Evolutionary conservation across 495 filamentous ascomycete genomes (phyloP).

Genomic region (Hamigera avellanea): DNA sequence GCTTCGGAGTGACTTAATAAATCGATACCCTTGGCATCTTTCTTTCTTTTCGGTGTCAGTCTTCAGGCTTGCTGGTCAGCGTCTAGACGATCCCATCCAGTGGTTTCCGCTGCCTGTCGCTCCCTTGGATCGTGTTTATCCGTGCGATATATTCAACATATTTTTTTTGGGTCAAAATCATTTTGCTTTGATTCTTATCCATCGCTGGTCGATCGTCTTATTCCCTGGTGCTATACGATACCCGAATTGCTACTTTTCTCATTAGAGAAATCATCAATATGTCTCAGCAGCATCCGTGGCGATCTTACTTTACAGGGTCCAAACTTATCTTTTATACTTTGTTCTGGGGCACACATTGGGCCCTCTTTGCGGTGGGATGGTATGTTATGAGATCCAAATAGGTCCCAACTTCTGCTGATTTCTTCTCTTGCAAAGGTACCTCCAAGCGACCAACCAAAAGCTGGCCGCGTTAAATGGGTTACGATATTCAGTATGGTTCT

Average conservation of each 20-base stretch:
- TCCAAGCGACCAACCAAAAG: constrained; percentile 53
- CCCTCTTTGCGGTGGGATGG: constrained; percentile 82
- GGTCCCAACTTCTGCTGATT: constrained; percentile 14
- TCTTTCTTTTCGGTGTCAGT: not conserved
- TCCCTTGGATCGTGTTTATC: too few species aligned
- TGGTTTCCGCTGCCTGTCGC: not conserved
- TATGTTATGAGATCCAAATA: constrained; percentile 22
- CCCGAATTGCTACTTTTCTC: constrained; percentile 1
- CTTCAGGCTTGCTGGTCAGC: too few species aligned
- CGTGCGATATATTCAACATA: too few species aligned
- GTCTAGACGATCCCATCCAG: too few species aligned
- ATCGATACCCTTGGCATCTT: not conserved
- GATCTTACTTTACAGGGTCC: constrained; percentile 49
- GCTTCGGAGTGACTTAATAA: too few species aligned
- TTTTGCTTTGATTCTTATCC: constrained; percentile 1
- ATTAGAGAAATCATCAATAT: constrained; percentile 4
- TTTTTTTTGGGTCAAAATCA: not conserved
- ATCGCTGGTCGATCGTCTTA: constrained; percentile 15
- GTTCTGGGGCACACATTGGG: constrained; percentile 78
- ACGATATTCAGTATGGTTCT: constrained; percentile 86
- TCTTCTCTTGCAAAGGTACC: constrained; percentile 54
- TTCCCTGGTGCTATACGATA: constrained; percentile 1
- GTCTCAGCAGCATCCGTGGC: constrained; percentile 10
- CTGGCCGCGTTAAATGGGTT: constrained; percentile 73
- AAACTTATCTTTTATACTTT: constrained; percentile 73